Conservation (phyloP, 495 filamentous ascomycete genomes). For the Penicillium goetzii region DNA sequence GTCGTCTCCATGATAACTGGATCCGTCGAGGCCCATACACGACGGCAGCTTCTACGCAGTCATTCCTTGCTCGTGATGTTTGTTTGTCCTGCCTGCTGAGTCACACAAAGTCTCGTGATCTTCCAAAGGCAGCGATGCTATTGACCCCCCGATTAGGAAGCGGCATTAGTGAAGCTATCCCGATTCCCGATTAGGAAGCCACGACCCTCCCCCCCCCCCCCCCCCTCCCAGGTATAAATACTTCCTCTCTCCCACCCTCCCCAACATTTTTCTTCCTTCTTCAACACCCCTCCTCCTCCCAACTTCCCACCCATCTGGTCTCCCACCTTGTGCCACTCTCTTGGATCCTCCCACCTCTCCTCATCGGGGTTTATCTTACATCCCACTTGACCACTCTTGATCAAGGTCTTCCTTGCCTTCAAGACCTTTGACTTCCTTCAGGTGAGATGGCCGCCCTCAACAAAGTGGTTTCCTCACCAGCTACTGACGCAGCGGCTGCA, state of each 20-base stretch:
- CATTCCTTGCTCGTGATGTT: too few relatives aligned
- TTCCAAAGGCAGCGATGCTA: neutral
- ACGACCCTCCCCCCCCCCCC: too few relatives aligned
- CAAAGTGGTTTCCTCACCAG: neutral
- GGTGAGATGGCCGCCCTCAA: neutral
- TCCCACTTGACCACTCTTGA: neutral
- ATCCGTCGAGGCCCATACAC: too few relatives aligned
- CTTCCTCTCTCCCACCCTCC: neutral
- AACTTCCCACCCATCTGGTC: neutral
- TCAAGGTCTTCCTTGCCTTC: neutral
- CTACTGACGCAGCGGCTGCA: neutral
- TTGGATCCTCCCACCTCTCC: neutral
- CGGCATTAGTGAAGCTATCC: neutral
- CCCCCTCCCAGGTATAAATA: neutral
- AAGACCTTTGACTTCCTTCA: neutral
- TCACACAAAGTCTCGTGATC: too few relatives aligned
- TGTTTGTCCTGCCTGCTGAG: too few relatives aligned
- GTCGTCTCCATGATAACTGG: too few relatives aligned
- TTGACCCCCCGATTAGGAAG: neutral
- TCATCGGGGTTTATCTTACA: neutral
- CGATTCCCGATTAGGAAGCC: neutral
- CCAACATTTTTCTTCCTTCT: neutral
- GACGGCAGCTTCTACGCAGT: too few relatives aligned
- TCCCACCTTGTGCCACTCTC: neutral
- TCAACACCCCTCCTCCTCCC: neutral